A percentile compares a stretch with the other conserved stretches of the same genome.
Evolutionary conservation across 1,139 yeast species (phyloP).

Genomic region (Cylindricascospora bacillispora): DNA sequence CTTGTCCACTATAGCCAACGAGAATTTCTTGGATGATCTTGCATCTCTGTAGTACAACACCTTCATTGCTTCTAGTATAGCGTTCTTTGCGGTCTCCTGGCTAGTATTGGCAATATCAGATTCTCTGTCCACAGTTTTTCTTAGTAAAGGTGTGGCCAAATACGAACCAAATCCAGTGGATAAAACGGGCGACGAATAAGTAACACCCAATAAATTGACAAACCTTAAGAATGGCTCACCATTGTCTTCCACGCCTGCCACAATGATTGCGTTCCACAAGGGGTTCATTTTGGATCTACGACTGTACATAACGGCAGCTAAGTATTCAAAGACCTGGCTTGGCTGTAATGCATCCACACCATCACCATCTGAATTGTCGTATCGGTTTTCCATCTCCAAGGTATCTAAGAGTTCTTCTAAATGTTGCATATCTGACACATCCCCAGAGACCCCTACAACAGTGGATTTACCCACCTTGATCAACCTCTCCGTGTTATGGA

Average conservation of each 20-base stretch:
- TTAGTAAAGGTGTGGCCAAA: conserved; percentile 80
- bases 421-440: conserved; percentile 85
- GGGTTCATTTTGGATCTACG: conserved; percentile 93
- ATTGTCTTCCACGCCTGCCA: conserved; percentile 67
- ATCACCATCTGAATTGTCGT: conserved; percentile 48
- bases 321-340: conserved; percentile 76
- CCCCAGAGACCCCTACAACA: conserved; percentile 91
- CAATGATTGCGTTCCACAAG: conserved; percentile 86
- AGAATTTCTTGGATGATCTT: conserved; percentile 75
- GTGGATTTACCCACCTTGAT: conserved; percentile 73
- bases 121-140: conserved; percentile 73
- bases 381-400: conserved; percentile 62
- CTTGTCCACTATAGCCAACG: conserved; percentile 65
- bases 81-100: conserved; percentile 63
- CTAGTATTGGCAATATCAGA: conserved; percentile 53
- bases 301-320: conserved; percentile 71
- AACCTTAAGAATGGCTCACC: conserved; percentile 66
- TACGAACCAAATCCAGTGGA: conserved; percentile 98
- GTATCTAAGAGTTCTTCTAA: conserved; percentile 65
- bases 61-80: conserved; percentile 79
- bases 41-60: conserved; percentile 95
- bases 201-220: conserved; percentile 84
- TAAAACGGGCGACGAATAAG: conserved; percentile 75
- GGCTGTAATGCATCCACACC: conserved; percentile 65
- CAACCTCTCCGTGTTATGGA: conserved; percentile 74